Evolutionary conservation across 2,329 filamentous ascomycete species (phyloP).

Genomic region (Fonsecaea pedrosoi): DNA sequence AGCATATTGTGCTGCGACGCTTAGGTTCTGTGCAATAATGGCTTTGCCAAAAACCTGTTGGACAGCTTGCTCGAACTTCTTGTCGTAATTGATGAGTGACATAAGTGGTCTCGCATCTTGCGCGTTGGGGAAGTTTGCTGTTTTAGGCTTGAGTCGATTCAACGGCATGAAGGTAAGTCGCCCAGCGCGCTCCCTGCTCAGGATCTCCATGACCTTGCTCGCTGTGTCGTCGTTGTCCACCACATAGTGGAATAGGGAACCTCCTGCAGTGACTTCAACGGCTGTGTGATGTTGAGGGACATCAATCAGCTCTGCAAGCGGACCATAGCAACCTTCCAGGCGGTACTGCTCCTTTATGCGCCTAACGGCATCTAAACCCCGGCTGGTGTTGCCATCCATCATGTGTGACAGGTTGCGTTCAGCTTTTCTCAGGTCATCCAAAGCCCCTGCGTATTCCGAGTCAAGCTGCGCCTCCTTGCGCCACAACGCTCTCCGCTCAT

Average conservation of each 20-base stretch:
- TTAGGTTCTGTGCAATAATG: slow-evolving; percentile 88
- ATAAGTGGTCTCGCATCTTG: slow-evolving; percentile 87
- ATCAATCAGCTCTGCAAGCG: slow-evolving; percentile 88
- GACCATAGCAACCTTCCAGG: slow-evolving; percentile 87
- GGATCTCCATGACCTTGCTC: slow-evolving; percentile 76
- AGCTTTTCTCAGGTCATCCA: slow-evolving; percentile 76
- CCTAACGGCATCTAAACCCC: slow-evolving; percentile 84
- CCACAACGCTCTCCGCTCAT: slow-evolving; percentile 85
- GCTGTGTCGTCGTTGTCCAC: slow-evolving; percentile 92
- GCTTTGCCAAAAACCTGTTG: slow-evolving; percentile 95
- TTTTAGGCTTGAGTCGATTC: slow-evolving; percentile 75
- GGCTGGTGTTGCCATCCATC: slow-evolving; percentile 87
- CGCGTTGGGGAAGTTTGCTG: slow-evolving; percentile 79
- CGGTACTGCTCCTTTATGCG: slow-evolving; percentile 79
- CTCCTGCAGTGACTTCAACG: slow-evolving; percentile 90
- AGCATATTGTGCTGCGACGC: slow-evolving; percentile 87
- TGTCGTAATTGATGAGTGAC: slow-evolving; percentile 80
- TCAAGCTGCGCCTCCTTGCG: slow-evolving; percentile 88
- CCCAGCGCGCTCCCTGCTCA: slow-evolving; percentile 80
- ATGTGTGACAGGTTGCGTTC: slow-evolving; percentile 79
- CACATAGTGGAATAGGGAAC: slow-evolving; percentile 92
- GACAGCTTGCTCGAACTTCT: slow-evolving; percentile 81
- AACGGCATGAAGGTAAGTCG: slow-evolving; percentile 95
- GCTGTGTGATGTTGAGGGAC: slow-evolving; percentile 87
- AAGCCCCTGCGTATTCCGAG: slow-evolving; percentile 75